Evolutionary conservation across 768 basidiomycete genomes (phyloP), one percentile per base, ranked within the genome.

Genomic region (Omphalotus guepiniiformis): DNA sequence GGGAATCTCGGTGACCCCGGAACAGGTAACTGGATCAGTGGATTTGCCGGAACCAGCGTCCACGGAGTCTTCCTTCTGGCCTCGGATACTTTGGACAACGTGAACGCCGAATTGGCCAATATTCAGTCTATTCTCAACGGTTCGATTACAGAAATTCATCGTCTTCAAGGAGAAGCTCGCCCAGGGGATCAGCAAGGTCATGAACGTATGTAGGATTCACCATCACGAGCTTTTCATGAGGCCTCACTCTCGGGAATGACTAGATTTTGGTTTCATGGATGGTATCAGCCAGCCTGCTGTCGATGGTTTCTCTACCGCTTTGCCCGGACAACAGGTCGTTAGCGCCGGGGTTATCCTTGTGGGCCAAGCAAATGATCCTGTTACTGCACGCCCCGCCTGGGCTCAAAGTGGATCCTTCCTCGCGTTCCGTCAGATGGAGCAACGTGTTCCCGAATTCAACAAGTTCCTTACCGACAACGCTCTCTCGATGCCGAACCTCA

Each of bases 381-480:
- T 27, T 13, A 36, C 35, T 21, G 11, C 30, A 25, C 28, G 42
- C 29, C 37, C 58, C 35, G 16, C 48, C 7, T 53, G 53, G 53
- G 50, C 53, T 13, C 36, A 46, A 28, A 44, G 40, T 26, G 43
- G 43, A 16, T 51, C 49, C 0, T 63, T 67, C 53, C 49, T 69
- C 32, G 64, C 58, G 7, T 65, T 61, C 56, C 54, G 66, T 38
- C 59, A 70, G 29, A 53, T 70, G 3, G 50, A 65, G 36, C 67
- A 68, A 47, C 52, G 55, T 27, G 59, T 67, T 3, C 62, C 65
- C 3, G 64, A 68, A 39, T 67, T 64, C 53, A 53, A 62, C 54
- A 15, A 55, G 23, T 63, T 59, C 50, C 52, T 56, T 11, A 30
- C 43, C 4, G 55, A 57, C 32, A 26, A 61, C 35, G 53, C 60